A percentile compares a stretch with the other conserved stretches of the same genome.
These are phyloP conservation scores for Corrigiola litoralis DNA, from an alignment of 179 eudicot genomes.

Conservation along the genomic window DNA sequence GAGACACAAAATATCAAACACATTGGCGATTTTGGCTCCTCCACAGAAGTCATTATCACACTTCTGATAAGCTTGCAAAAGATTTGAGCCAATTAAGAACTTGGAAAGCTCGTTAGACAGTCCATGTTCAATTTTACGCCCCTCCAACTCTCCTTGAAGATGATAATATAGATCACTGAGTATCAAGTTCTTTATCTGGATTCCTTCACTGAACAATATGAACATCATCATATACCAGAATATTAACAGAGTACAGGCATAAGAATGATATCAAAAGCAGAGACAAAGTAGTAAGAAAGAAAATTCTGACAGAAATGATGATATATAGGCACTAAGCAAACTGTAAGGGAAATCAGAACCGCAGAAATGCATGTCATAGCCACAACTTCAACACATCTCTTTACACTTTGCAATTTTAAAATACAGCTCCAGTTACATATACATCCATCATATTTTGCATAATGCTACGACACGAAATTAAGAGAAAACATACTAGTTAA, in stretches of 20 bases:
- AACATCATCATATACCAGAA: constrained; percentile 4
- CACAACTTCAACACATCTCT: neutral
- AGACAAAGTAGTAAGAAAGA: neutral
- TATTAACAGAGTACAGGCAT: neutral
- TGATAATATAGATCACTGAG: constrained; percentile 86
- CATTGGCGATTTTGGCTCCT: constrained; percentile 30
- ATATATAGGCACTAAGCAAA: neutral
- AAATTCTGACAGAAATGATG: neutral
- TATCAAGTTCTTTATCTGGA: constrained; percentile 53
- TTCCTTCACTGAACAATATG: constrained; percentile 62
- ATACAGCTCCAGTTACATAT: neutral
- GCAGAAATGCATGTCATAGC: neutral
- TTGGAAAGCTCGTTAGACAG: constrained; percentile 79
- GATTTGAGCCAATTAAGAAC: constrained; percentile 45
- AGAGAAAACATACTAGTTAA: neutral
- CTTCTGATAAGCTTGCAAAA: constrained; percentile 47
- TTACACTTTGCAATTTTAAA: neutral
- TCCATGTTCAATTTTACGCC: constrained; percentile 70
- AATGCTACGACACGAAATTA: neutral
- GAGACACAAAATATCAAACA: constrained; percentile 55
- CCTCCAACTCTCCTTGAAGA: constrained; percentile 93
- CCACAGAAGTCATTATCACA: constrained; percentile 28
- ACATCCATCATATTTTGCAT: neutral
- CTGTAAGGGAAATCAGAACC: neutral
- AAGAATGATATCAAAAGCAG: neutral